A percentile compares a stretch with the other conserved stretches of the same genome.
phyloP scores from a whole-genome alignment of 768 basidiomycete species.

The Gyrodon lividus region DNA sequence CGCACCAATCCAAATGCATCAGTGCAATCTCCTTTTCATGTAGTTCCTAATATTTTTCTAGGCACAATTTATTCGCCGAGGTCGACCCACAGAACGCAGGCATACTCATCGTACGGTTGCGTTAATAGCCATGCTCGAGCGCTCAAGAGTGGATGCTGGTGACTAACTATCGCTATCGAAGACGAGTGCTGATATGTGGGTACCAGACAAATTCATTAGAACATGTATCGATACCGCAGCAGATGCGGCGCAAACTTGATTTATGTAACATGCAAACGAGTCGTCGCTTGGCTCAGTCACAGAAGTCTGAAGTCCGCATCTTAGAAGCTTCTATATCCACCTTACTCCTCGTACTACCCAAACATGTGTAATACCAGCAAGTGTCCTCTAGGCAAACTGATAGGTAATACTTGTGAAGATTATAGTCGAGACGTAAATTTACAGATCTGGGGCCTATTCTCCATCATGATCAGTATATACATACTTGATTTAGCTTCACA shows the following conservation, averaged over 20 bases:
- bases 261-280: too few species aligned
- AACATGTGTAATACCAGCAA: too few species aligned
- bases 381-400: too few species aligned
- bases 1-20: slow-evolving; percentile 13
- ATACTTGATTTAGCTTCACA: too few species aligned
- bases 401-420: too few species aligned
- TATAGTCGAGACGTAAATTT: too few species aligned
- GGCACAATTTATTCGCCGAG: slow-evolving; percentile 69
- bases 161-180: neutral
- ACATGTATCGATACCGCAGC: neutral
- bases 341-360: too few species aligned
- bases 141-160: neutral
- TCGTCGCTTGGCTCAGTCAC: neutral
- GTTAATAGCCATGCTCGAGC: slow-evolving; percentile 7
- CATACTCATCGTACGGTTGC: slow-evolving; percentile 70
- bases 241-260: neutral
- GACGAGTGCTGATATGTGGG: neutral
- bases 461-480: too few species aligned
- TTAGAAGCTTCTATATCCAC: too few species aligned
- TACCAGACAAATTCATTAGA: neutral
- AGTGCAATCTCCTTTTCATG: neutral
- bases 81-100: slow-evolving; percentile 82
- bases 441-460: too few species aligned
- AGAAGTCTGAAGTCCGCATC: neutral
- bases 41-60: slow-evolving; percentile 29